Percentiles rank a stretch among this genome's conserved stretches.
phyloP scores from a whole-genome alignment of 2,329 filamentous ascomycete genomes.

The Pseudopithomyces chartarum region DNA sequence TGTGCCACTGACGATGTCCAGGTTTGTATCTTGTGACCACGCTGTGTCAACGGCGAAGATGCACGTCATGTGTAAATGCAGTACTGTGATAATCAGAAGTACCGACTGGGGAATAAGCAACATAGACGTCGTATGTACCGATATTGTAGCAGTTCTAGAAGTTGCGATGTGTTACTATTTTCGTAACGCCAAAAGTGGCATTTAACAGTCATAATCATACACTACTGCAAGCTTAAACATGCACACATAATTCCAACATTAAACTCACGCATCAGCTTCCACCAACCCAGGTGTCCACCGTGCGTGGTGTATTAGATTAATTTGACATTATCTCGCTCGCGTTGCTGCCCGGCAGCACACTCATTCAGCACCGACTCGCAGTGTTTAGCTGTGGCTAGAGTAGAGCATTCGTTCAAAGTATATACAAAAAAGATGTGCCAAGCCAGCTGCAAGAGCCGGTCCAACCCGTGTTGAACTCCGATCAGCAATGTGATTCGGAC shows the following conservation, averaged over 20 bases:
- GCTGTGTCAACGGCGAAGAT: no score
- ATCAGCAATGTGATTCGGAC: background rate
- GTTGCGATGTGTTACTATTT: no score
- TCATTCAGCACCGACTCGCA: constrained; percentile 4
- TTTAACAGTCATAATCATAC: background rate
- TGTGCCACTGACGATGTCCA: background rate
- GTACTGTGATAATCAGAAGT: no score
- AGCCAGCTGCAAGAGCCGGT: constrained; percentile 1
- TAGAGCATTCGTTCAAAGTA: constrained; percentile 13
- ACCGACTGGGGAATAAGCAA: no score
- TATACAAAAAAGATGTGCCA: constrained; percentile 15
- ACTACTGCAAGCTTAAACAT: background rate
- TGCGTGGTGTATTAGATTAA: constrained; percentile 14
- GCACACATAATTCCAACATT: background rate
- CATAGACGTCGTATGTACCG: no score
- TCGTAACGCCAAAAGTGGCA: no score
- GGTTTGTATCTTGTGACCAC: no score
- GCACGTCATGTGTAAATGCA: no score
- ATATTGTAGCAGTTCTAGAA: no score
- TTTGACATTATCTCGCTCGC: constrained; percentile 7
- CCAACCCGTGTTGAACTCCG: background rate
- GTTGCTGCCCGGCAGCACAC: constrained; percentile 16
- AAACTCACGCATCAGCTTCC: background rate
- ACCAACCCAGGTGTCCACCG: constrained; percentile 4
- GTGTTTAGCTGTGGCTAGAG: constrained; percentile 9